Conservation (phyloP, 2,329 filamentous ascomycete genomes). For the Verticillium nonalfalfae region DNA sequence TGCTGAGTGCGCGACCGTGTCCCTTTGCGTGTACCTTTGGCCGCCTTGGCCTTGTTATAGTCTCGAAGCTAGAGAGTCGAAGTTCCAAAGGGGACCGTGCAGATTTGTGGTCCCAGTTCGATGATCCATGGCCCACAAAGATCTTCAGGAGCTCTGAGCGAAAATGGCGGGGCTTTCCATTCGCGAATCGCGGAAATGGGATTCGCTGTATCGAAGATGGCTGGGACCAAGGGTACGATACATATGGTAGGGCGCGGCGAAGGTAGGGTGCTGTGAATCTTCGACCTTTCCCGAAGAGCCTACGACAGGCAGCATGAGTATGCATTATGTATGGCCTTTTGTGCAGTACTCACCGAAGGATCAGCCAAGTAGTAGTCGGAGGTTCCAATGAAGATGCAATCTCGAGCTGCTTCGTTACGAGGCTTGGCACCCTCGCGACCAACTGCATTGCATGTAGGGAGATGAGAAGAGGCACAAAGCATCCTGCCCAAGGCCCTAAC, state of each 20-base stretch:
- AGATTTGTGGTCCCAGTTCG: background rate
- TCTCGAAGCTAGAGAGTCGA: background rate
- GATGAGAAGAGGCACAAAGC: background rate
- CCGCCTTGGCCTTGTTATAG: background rate
- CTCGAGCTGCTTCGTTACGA: background rate
- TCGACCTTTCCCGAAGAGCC: too few species aligned
- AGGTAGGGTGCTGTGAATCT: too few species aligned
- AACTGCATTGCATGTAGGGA: background rate
- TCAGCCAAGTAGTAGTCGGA: too few species aligned
- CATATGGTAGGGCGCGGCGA: background rate
- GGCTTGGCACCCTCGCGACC: background rate
- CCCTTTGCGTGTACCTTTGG: background rate
- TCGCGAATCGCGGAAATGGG: too few species aligned
- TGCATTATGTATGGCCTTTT: background rate
- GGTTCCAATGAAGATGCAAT: background rate
- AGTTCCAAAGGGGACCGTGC: background rate
- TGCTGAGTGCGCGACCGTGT: constrained; percentile 36
- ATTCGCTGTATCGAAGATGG: background rate
- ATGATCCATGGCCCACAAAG: too few species aligned
- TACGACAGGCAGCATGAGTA: background rate
- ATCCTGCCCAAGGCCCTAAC: background rate
- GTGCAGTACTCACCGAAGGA: background rate
- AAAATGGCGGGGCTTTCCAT: too few species aligned
- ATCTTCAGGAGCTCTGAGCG: too few species aligned
- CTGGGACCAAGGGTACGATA: background rate